phyloP scores from a whole-genome alignment of 2,329 filamentous ascomycete genomes.

The Parastagonospora avenae region DNA sequence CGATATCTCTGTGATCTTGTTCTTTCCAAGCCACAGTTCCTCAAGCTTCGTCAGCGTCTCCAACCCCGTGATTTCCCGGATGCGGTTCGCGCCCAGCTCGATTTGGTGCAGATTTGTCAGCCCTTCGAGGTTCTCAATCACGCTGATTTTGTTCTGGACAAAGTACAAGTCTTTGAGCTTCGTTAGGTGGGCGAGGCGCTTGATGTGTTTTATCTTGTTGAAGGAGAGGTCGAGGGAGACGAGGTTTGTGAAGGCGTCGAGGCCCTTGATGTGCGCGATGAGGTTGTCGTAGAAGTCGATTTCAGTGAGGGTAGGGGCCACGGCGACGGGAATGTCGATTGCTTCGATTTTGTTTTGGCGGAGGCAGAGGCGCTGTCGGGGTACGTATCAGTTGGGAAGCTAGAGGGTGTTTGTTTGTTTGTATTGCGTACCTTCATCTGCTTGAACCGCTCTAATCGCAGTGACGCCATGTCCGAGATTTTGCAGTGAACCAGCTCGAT shows the following conservation, averaged over 20 bases:
- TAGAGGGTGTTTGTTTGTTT: background rate
- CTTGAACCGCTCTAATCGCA: conserved; percentile 83
- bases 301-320: conserved; percentile 74
- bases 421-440: conserved; percentile 62
- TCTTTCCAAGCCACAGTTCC: conserved; percentile 93
- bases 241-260: conserved; percentile 78
- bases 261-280: conserved; percentile 81
- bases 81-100: conserved; percentile 90
- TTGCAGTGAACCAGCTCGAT: conserved; percentile 91
- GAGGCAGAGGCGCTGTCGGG: conserved; percentile 72
- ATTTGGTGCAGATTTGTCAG: conserved; percentile 78
- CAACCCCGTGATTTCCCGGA: conserved; percentile 85
- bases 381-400: conserved; percentile 6
- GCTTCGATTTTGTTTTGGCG: conserved; percentile 88
- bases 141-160: conserved; percentile 90
- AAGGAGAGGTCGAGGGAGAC: conserved; percentile 89
- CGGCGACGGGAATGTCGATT: conserved; percentile 72
- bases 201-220: conserved; percentile 99
- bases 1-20: conserved; percentile 87
- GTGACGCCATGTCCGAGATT: conserved; percentile 74
- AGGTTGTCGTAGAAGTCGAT: conserved; percentile 97
- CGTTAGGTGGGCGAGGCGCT: conserved; percentile 77
- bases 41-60: conserved; percentile 78
- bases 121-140: conserved; percentile 81
- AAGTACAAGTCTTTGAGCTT: conserved; percentile 86